Conservation (phyloP, 805 yeast species). For the Myxozyma mucilagina region DNA sequence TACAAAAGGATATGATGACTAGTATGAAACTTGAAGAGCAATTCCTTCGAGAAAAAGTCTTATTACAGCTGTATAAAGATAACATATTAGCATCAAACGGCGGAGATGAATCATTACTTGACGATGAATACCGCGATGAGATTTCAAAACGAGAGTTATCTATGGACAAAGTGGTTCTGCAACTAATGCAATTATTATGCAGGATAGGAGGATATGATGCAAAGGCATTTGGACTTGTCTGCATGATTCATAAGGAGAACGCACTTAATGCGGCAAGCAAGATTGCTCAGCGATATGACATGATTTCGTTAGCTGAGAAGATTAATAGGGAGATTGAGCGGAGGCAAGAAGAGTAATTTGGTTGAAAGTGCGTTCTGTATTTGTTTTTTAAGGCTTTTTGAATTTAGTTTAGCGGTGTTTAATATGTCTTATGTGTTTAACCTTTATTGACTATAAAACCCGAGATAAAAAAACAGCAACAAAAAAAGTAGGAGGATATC, state of each 20-base stretch:
- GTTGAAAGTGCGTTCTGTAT: not conserved
- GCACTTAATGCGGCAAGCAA: constrained; percentile 82
- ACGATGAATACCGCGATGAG: constrained; percentile 49
- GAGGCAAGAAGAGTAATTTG: constrained; percentile 10
- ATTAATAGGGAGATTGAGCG: constrained; percentile 55
- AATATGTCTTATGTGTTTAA: not conserved
- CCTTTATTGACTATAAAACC: constrained; percentile 6
- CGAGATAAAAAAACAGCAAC: not conserved
- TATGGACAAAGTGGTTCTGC: constrained; percentile 75
- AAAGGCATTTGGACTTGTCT: constrained; percentile 69
- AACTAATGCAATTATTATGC: constrained; percentile 74
- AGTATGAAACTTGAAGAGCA: constrained; percentile 27
- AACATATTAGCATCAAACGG: constrained; percentile 43
- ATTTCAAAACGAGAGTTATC: constrained; percentile 53
- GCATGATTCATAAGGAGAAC: constrained; percentile 69
- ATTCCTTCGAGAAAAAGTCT: constrained; percentile 21
- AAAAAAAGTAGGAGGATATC: not conserved
- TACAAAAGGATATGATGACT: constrained; percentile 12
- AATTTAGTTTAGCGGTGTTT: not conserved
- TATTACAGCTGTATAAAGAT: constrained; percentile 27
- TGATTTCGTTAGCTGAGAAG: constrained; percentile 53
- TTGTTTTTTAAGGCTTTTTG: not conserved
- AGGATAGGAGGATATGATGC: constrained; percentile 45
- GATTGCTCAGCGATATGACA: constrained; percentile 73
- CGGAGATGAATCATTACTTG: constrained; percentile 42